These are phyloP conservation scores for Selaginella tamariscina DNA, from an alignment of 75 land plant species.

Conservation along the genomic window DNA sequence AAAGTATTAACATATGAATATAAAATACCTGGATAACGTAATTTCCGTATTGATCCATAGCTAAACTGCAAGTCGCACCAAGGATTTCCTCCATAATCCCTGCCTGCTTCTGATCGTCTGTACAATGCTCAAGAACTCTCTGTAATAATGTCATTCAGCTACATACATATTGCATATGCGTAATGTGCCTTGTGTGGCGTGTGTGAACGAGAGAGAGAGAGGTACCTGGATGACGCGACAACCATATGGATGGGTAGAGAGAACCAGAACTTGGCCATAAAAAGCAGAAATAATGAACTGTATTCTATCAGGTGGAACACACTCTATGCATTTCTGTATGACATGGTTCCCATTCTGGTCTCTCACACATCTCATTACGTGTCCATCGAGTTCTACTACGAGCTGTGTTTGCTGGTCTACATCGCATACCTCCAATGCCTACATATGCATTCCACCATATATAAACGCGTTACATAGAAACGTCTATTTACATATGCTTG, in stretches of 20 bases:
- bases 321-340: conserved; percentile 94
- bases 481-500: too few relatives aligned
- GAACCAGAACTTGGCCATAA: conserved; percentile 66
- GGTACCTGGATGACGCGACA: conserved; percentile 97
- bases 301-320: conserved; percentile 69
- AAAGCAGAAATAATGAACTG: conserved; percentile 79
- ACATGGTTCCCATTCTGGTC: conserved; percentile 97
- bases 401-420: conserved; percentile 71
- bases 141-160: conserved; percentile 17
- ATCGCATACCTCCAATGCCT: conserved; percentile 95
- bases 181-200: neutral
- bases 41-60: conserved; percentile 97
- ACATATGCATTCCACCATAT: conserved; percentile 2
- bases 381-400: conserved; percentile 85
- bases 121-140: conserved; percentile 94
- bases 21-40: conserved; percentile 81
- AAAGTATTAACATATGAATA: neutral
- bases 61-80: conserved; percentile 59
- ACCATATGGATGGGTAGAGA: conserved; percentile 96
- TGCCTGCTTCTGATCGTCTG: conserved; percentile 50
- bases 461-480: neutral
- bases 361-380: conserved; percentile 81
- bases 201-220: neutral
- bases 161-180: neutral
- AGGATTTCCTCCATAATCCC: conserved; percentile 85